These are phyloP conservation scores for Colletotrichum sp. DNA, from an alignment of 2,329 filamentous ascomycete species.

Conservation along the genomic window DNA sequence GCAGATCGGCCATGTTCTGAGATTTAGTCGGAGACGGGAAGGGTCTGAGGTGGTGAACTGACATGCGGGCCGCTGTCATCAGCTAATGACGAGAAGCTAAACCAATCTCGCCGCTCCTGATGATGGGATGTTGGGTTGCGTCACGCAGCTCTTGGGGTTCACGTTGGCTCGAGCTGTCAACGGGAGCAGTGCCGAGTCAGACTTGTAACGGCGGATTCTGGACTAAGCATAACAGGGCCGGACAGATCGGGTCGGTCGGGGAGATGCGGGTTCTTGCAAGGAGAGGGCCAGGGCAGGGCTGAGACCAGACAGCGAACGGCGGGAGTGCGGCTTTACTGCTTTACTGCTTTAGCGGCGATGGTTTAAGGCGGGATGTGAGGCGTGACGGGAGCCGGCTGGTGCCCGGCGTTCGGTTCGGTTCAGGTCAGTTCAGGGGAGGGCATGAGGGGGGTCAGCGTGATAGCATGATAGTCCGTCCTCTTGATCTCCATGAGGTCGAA, in stretches of 20 bases:
- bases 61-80: slow-evolving; percentile 7
- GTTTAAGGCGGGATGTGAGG: not conserved
- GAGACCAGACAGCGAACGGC: not conserved
- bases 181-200: not conserved
- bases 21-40: not conserved
- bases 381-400: not conserved
- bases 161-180: not conserved
- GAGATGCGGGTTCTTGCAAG: not conserved
- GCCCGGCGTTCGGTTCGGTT: not conserved
- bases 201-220: not conserved
- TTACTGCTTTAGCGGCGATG: not conserved
- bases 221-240: not conserved
- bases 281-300: not conserved
- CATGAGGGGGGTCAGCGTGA: not conserved
- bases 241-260: not conserved
- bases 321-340: not conserved
- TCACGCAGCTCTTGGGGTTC: not conserved
- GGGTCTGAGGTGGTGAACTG: not conserved
- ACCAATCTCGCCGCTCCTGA: not conserved
- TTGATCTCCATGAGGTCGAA: not conserved
- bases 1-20: not conserved
- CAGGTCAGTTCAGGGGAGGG: not conserved
- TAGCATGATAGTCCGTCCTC: not conserved
- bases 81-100: not conserved
- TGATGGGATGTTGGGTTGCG: not conserved